Conservation (phyloP, 352 stramenopile genomes). For the Pythium sukuiense region DNA sequence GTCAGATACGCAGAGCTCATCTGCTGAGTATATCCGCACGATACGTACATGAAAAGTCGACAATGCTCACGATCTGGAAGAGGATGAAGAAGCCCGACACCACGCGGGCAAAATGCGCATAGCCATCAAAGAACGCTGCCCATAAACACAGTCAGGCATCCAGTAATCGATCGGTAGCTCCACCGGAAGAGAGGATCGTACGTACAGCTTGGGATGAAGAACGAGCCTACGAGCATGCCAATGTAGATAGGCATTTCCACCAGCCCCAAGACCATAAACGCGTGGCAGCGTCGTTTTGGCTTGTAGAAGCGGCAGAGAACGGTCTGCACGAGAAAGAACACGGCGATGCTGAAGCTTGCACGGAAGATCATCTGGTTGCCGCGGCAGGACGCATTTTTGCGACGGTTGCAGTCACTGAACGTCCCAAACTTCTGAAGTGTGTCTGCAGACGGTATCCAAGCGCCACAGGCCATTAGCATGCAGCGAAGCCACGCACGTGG, state of each 20-base stretch:
- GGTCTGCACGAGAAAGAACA: constrained; percentile 56
- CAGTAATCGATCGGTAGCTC: not conserved
- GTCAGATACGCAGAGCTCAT: too few relatives aligned
- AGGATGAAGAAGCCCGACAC: constrained; percentile 73
- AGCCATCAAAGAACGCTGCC: constrained; percentile 66
- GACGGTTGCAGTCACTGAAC: constrained; percentile 53
- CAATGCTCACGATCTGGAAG: constrained; percentile 79
- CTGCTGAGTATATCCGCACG: too few relatives aligned
- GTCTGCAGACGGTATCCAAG: not conserved
- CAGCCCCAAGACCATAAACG: constrained; percentile 35
- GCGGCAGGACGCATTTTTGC: constrained; percentile 42
- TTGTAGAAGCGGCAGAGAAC: constrained; percentile 46
- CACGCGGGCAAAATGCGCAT: constrained; percentile 52
- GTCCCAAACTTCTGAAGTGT: constrained; percentile 54
- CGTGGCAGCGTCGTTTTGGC: constrained; percentile 22
- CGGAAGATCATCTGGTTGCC: constrained; percentile 79
- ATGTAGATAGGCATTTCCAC: constrained; percentile 53
- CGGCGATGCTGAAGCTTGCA: constrained; percentile 57
- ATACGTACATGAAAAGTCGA: constrained; percentile 69
- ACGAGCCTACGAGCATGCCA: constrained; percentile 58
- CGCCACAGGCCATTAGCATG: not conserved
- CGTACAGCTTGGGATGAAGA: constrained; percentile 72
- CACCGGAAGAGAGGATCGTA: constrained; percentile 20
- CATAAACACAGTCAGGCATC: not conserved
- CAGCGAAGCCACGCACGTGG: too few relatives aligned